Conservation (phyloP, 2,329 filamentous ascomycete species). For the Aaosphaeria pasadenensis region DNA sequence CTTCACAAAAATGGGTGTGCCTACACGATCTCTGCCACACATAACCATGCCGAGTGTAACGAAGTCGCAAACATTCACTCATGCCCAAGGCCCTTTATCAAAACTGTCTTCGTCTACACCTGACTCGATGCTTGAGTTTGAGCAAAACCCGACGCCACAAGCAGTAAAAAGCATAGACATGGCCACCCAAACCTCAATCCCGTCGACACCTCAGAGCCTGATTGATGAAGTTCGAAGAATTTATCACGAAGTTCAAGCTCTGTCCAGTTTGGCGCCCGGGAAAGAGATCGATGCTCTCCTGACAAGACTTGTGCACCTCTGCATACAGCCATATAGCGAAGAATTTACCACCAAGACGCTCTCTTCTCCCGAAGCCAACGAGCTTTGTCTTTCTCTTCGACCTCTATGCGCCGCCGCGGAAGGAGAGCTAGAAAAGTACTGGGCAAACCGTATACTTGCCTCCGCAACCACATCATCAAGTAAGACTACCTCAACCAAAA, state of each 20-base stretch:
- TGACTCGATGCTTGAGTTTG: too few relatives aligned
- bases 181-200: too few relatives aligned
- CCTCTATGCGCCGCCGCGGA: conserved; percentile 46
- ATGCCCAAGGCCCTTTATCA: too few relatives aligned
- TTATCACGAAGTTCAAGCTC: conserved; percentile 8
- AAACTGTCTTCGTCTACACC: too few relatives aligned
- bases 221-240: conserved; percentile 17
- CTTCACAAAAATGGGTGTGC: too few relatives aligned
- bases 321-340: conserved; percentile 23
- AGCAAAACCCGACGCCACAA: too few relatives aligned
- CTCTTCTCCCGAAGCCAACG: conserved; percentile 23
- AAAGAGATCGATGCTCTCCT: conserved; percentile 34
- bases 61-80: too few relatives aligned
- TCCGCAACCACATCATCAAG: background rate
- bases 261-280: conserved; percentile 29
- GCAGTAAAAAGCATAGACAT: too few relatives aligned
- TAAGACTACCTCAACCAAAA: background rate
- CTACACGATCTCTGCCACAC: too few relatives aligned
- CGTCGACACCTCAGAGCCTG: too few relatives aligned
- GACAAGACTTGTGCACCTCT: conserved; percentile 36
- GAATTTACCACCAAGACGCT: conserved; percentile 25
- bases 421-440: conserved; percentile 45
- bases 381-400: conserved; percentile 39
- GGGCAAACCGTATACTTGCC: conserved; percentile 37
- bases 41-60: too few relatives aligned